Evolutionary conservation across 495 filamentous ascomycete species (phyloP), one percentile per base, ranked within the genome.

Genomic region (Penicilliopsis zonata): DNA sequence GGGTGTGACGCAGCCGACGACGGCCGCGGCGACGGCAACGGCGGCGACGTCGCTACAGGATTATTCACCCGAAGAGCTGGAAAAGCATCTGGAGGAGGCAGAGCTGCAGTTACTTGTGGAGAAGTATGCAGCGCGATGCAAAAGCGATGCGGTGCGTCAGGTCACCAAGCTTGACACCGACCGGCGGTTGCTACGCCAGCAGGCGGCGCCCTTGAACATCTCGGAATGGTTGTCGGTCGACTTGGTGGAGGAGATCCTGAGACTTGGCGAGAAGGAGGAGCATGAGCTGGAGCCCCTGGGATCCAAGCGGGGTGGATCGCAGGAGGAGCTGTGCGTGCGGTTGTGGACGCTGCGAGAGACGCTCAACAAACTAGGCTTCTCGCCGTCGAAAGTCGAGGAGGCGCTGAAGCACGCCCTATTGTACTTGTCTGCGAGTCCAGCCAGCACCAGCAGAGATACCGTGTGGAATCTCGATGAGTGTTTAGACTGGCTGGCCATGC

Each of bases 401-500:
- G 76, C 75, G 5, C 42, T 94, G 28, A 67, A 71, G 35, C 70
- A 76, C 43, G 62, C 86, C 8, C 52, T 86, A 27, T 57, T 68
- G 19, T 59, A 61, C 22, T 71, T 74, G 42, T 61, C 65, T 13
- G 65, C 64, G 5, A 67, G 64, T 38, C 59, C 74, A 8, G 36
- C 48, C 13, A 51, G 49, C 13, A 41, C 52, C 19, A 60, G 59
- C 40, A 81, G 76, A 37, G 83, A 90, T 24, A 53, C 62, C 3
- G 67, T 83, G 8, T 92, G 85, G 80, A 86, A 86, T 13, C 56
- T 95, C 28, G 79, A 90, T 36, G 85, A 90, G 49, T 70, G 73
- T n/a, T 42, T 95, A 18, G 82, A 93, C 43, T 94, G 82, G 83
- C 61, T 95, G 13, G 82, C 83, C 13, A 60, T 81, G 38, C 69